Conservation (phyloP, 371 early-diverging fungal species). For the Mortierella sp. region DNA sequence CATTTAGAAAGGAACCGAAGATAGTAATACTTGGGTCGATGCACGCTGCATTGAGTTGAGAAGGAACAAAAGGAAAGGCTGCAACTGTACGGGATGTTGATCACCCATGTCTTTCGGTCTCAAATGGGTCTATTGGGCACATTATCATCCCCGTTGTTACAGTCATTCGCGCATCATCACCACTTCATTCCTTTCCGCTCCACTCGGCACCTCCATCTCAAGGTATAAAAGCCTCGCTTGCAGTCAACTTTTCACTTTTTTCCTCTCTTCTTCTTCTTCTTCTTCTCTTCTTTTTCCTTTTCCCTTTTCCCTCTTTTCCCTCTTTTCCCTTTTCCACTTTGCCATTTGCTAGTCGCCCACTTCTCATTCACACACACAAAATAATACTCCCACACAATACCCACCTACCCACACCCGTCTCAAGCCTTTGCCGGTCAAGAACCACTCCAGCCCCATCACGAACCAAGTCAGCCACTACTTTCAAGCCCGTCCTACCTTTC, state of each 20-base stretch:
- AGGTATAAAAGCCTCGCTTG: constrained; percentile 33
- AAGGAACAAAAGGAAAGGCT: neutral
- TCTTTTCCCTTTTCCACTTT: constrained; percentile 36
- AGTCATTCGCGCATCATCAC: neutral
- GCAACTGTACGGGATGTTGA: neutral
- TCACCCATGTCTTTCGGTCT: neutral
- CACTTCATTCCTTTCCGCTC: neutral
- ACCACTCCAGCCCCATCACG: neutral
- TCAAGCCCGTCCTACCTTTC: neutral
- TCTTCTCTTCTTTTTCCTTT: constrained; percentile 16
- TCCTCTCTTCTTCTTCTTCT: constrained; percentile 1
- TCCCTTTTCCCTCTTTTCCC: constrained; percentile 19
- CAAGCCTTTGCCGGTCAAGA: constrained; percentile 4
- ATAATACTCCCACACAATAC: neutral
- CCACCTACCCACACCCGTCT: neutral
- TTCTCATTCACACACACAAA: constrained; percentile 8
- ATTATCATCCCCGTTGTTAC: neutral
- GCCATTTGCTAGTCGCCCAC: constrained; percentile 26
- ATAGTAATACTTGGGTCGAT: neutral
- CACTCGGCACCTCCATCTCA: neutral
- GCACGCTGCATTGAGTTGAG: neutral
- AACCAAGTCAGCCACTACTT: neutral
- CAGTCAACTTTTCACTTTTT: constrained; percentile 11
- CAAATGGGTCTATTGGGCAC: neutral
- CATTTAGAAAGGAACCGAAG: neutral